Percentiles rank a stretch among this genome's conserved stretches.
phyloP scores from a whole-genome alignment of 208 protist species.

The Leptomonas pyrrhocoris region DNA sequence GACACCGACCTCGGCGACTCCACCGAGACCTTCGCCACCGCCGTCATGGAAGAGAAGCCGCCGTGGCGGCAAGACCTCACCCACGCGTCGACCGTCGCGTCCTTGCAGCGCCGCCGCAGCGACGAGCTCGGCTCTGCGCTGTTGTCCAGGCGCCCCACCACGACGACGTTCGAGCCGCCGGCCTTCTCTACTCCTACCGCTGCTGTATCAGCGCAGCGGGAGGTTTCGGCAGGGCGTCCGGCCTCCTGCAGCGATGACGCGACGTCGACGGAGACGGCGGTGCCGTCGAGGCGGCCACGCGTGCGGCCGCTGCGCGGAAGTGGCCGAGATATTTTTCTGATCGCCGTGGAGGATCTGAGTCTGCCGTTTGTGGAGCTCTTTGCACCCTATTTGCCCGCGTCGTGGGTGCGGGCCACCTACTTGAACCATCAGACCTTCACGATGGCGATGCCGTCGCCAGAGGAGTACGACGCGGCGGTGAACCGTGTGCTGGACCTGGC shows the following conservation, averaged over 20 bases:
- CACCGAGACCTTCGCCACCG: conserved; percentile 24
- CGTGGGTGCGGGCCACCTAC: conserved; percentile 39
- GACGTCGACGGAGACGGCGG: conserved; percentile 3
- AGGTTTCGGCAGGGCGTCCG: background rate
- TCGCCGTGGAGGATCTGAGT: conserved; percentile 50
- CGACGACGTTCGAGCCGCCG: background rate
- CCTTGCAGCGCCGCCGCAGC: conserved; percentile 24
- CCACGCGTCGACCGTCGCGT: conserved; percentile 20
- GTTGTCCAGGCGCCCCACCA: background rate
- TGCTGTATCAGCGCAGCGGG: background rate
- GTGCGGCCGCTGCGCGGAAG: conserved; percentile 30
- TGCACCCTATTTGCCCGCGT: conserved; percentile 47
- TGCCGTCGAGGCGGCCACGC: conserved; percentile 4
- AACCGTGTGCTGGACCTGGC: conserved; percentile 32
- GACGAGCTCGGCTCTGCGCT: background rate
- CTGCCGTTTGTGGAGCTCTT: conserved; percentile 47
- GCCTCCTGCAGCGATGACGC: conserved; percentile 8
- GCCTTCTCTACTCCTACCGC: background rate
- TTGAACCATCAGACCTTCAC: conserved; percentile 45
- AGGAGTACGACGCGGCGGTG: conserved; percentile 48
- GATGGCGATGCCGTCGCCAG: conserved; percentile 21
- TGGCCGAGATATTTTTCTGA: conserved; percentile 55
- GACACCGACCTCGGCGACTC: conserved; percentile 8
- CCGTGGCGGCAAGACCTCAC: conserved; percentile 27
- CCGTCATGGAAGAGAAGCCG: conserved; percentile 17